Conservation (phyloP, 768 basidiomycete species). For the Phlegmacium glaucopus region DNA sequence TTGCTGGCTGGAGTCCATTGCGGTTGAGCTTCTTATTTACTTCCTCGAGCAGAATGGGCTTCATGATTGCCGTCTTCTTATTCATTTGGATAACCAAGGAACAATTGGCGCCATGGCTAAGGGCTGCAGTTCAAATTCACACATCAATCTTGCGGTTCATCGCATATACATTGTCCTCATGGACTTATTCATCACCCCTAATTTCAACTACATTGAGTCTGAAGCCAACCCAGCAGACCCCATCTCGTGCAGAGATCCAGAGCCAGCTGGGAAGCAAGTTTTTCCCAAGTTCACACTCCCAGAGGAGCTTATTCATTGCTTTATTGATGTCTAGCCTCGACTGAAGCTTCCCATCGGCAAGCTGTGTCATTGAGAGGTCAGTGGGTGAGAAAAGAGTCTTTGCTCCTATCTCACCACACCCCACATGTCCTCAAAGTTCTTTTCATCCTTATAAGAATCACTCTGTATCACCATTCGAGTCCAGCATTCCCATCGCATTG, state of each 20-base stretch:
- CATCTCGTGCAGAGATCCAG: slow-evolving; percentile 13
- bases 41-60: slow-evolving; percentile 8
- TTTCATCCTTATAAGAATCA: background rate
- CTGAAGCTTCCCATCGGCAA: background rate
- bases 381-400: background rate
- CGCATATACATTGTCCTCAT: background rate
- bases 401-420: background rate
- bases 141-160: slow-evolving; percentile 20
- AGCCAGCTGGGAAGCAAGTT: background rate
- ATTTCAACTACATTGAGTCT: background rate
- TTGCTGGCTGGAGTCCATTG: slow-evolving; percentile 17
- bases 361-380: background rate
- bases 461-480: background rate
- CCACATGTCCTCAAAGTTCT: background rate
- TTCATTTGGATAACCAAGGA: slow-evolving; percentile 28
- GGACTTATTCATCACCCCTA: background rate
- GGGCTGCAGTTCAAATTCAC: slow-evolving; percentile 23
- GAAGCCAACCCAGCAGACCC: slow-evolving; percentile 8
- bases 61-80: background rate
- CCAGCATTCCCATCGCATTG: background rate
- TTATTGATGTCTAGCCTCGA: slow-evolving; percentile 5
- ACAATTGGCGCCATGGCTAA: slow-evolving; percentile 25
- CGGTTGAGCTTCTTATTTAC: slow-evolving; percentile 14
- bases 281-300: slow-evolving; percentile 8
- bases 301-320: slow-evolving; percentile 10